A percentile compares a stretch with the other conserved stretches of the same genome.
Evolutionary conservation across 2,329 filamentous ascomycete species (phyloP).

Genomic region (Alternaria panax): DNA sequence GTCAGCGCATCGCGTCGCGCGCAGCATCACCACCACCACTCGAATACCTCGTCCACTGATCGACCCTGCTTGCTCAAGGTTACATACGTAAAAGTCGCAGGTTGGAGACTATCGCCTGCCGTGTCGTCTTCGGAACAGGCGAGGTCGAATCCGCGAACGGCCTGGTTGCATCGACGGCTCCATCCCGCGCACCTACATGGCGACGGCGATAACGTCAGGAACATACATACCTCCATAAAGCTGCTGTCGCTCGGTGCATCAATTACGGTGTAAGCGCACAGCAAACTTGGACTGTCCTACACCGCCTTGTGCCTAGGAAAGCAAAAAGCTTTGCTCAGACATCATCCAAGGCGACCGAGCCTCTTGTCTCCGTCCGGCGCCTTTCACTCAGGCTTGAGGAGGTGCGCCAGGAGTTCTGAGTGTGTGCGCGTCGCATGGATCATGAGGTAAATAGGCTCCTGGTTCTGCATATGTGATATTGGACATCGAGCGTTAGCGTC

Average conservation of each 20-base stretch:
- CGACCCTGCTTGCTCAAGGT: constrained; percentile 1
- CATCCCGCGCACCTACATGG: constrained; percentile 24
- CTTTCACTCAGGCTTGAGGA: neutral
- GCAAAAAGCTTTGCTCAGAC: constrained; percentile 20
- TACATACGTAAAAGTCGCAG: neutral
- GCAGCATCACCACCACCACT: constrained; percentile 10
- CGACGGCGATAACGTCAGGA: constrained; percentile 23
- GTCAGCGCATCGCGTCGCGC: constrained; percentile 13
- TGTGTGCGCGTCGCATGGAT: constrained; percentile 22
- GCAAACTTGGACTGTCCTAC: constrained; percentile 12
- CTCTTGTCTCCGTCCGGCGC: constrained; percentile 2
- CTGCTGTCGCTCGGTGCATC: constrained; percentile 15
- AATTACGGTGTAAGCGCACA: constrained; percentile 21
- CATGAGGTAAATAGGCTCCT: constrained; percentile 35
- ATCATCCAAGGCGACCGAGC: constrained; percentile 4
- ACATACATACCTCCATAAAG: constrained; percentile 2
- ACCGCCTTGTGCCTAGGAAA: constrained; percentile 6
- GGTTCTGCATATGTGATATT: constrained; percentile 30
- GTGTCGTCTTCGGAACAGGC: constrained; percentile 2
- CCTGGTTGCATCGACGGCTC: constrained; percentile 17
- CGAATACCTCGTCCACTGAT: constrained; percentile 4
- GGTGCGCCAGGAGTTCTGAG: neutral
- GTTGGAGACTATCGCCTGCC: neutral
- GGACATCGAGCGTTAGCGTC: constrained; percentile 27
- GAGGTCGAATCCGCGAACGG: constrained; percentile 8